Evolutionary conservation across 176 grass and related monocot genomes (phyloP).

Genomic region (Cenchrus americanus): DNA sequence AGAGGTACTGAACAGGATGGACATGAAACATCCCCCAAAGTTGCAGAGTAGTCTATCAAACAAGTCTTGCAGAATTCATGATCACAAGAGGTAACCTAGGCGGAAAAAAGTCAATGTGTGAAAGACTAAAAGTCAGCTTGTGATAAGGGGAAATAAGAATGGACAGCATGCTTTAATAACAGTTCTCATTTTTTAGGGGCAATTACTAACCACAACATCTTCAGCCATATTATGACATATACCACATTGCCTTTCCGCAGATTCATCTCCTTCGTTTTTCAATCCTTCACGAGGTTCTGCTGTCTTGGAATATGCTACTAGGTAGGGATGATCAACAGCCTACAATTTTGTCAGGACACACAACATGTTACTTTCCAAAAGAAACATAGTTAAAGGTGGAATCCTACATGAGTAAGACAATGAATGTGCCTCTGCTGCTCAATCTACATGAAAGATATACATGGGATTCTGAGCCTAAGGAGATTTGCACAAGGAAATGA

Average conservation of each 20-base stretch:
- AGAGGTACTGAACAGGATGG: constrained; percentile 82
- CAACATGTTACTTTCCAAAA: constrained; percentile 43
- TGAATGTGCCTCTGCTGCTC: background rate
- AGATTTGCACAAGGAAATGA: constrained; percentile 20
- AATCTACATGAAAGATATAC: constrained; percentile 18
- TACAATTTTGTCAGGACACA: constrained; percentile 40
- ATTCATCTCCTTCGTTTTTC: constrained; percentile 44
- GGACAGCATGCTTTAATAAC: background rate
- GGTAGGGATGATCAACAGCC: constrained; percentile 97
- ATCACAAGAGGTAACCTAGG: constrained; percentile 85
- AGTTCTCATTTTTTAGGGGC: background rate
- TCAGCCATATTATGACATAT: constrained; percentile 70
- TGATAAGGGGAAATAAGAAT: constrained; percentile 29
- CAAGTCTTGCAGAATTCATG: constrained; percentile 93
- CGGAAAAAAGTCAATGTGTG: constrained; percentile 19
- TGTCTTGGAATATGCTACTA: constrained; percentile 88
- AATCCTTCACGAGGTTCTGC: constrained; percentile 41
- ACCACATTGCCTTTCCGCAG: constrained; percentile 60
- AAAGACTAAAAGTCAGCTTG: constrained; percentile 23
- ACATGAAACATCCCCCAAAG: constrained; percentile 69
- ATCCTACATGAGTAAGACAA: constrained; percentile 29
- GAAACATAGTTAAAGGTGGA: background rate
- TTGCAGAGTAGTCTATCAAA: constrained; percentile 77
- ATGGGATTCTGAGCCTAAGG: constrained; percentile 18
- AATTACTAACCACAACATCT: constrained; percentile 74